Base-by-base conservation (phyloP, 805 yeast species). In the Zygoascus bituminiphila region DNA sequence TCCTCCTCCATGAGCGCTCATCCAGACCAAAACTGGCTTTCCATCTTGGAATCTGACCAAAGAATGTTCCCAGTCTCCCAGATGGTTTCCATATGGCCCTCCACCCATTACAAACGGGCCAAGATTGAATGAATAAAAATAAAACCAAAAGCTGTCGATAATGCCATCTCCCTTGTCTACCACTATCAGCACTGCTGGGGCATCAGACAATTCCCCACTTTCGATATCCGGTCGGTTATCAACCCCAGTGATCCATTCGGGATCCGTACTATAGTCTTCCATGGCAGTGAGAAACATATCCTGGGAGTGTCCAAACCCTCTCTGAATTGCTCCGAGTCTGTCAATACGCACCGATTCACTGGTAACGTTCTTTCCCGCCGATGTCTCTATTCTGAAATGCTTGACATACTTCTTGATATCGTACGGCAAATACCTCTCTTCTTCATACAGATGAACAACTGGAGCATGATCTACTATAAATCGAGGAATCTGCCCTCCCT, bases 1-100 rank as follows among this genome's bases (percentile, higher is more conserved):
- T 6, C 98, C 98, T 10, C 98, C 97, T 1, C 97, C 96, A 65
- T 91, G 98, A 0, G 97, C 98, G 24, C 94, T 82, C 94, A 93
- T 84, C 98, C 98, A 91, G 19, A 89, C 79, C 46, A 84, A 76
- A 10, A 81, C 72, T 0, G 98, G 98, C 50, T 72, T 67, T 1
- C 96, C 95, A 2, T 82, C 75, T 58, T 81, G 78, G 62, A 87
- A 91, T 22, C 98, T 72, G 12, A 88, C 91, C 31, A 91, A 67
- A 1, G 94, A 80, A 64, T 91, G 98, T 58, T 91, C 98, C 98
- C 98, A 91, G 68, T 91, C 98, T 5, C 98, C 98, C 29, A 93
- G 80, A 62, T 91, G 98, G 62, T 91, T 85, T 0, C 98, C 98
- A 70, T 84, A 93, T 0, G 98, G 98, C 0, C 98, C 98, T 33